These are phyloP conservation scores for Thymus mandschuricus DNA, from an alignment of 257 asterid genomes.

Conservation along the genomic window DNA sequence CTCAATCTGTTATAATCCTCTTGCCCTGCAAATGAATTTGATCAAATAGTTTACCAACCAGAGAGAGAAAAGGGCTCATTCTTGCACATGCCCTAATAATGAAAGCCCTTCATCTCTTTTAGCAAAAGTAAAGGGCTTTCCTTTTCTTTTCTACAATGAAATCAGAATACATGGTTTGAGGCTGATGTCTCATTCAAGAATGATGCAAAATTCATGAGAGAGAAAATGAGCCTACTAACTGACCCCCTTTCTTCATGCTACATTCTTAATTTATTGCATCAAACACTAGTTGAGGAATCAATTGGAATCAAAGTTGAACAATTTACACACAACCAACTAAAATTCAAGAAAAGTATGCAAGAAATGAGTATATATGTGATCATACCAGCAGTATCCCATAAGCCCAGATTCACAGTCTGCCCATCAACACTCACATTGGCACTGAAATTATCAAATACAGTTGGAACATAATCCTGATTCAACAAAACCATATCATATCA, in stretches of 20 bases:
- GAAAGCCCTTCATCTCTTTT: constrained; percentile 20
- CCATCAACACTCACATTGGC: constrained; percentile 61
- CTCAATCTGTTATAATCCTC: constrained; percentile 88
- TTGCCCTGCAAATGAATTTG: constrained; percentile 62
- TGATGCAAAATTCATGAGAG: not conserved
- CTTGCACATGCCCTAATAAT: constrained; percentile 29
- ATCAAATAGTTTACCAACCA: constrained; percentile 16
- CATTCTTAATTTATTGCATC: not conserved
- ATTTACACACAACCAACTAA: not conserved
- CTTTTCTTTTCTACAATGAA: constrained; percentile 6
- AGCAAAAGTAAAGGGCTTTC: constrained; percentile 21
- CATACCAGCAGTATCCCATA: constrained; percentile 69
- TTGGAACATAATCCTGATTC: constrained; percentile 57
- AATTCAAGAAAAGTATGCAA: not conserved
- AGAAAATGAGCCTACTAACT: not conserved
- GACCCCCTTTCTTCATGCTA: too few species aligned
- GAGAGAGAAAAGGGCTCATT: not conserved
- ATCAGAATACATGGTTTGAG: not conserved
- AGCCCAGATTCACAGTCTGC: constrained; percentile 58
- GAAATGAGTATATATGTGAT: constrained; percentile 5
- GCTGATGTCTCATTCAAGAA: not conserved
- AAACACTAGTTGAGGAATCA: constrained; percentile 23
- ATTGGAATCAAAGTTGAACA: constrained; percentile 1
- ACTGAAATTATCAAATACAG: constrained; percentile 59
- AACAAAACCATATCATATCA: constrained; percentile 10